Percentiles rank a stretch among this genome's conserved stretches.
phyloP scores from a whole-genome alignment of 805 yeast species.

The Teunomyces funiuensis region DNA sequence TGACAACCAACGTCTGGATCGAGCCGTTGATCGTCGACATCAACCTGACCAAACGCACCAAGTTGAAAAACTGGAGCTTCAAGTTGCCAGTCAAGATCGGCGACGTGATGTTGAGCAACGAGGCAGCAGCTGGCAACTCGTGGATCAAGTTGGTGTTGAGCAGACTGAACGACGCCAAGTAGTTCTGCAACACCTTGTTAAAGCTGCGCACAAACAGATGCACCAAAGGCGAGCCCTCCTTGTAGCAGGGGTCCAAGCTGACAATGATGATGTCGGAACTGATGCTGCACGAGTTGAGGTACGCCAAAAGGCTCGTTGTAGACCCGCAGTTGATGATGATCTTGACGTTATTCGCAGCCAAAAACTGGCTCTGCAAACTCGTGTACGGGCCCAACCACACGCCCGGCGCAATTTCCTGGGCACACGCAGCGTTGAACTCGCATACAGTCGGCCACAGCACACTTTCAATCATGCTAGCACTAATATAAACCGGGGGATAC shows the following conservation, averaged over 20 bases:
- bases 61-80: constrained; percentile 35
- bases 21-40: constrained; percentile 31
- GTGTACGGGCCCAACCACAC: constrained; percentile 28
- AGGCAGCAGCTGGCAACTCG: constrained; percentile 25
- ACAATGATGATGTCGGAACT: constrained; percentile 36
- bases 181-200: constrained; percentile 38
- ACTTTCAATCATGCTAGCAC: too few species aligned
- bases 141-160: constrained; percentile 32
- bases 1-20: constrained; percentile 33
- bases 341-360: constrained; percentile 26
- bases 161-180: constrained; percentile 34
- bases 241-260: constrained; percentile 36
- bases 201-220: constrained; percentile 27
- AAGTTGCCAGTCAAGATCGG: constrained; percentile 41
- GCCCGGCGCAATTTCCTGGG: constrained; percentile 23
- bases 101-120: constrained; percentile 23
- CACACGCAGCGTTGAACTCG: constrained; percentile 10
- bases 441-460: too few species aligned
- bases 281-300: constrained; percentile 13
- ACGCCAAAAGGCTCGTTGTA: constrained; percentile 29
- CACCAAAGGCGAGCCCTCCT: constrained; percentile 20
- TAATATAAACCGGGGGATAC: too few species aligned
- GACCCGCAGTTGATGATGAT: constrained; percentile 40
- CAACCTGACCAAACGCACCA: constrained; percentile 35
- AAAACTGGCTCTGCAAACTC: constrained; percentile 8